A percentile compares a stretch with the other conserved stretches of the same genome.
Conservation (phyloP, 1,284 basidiomycete species). For the Ustilago vetiveriae region DNA sequence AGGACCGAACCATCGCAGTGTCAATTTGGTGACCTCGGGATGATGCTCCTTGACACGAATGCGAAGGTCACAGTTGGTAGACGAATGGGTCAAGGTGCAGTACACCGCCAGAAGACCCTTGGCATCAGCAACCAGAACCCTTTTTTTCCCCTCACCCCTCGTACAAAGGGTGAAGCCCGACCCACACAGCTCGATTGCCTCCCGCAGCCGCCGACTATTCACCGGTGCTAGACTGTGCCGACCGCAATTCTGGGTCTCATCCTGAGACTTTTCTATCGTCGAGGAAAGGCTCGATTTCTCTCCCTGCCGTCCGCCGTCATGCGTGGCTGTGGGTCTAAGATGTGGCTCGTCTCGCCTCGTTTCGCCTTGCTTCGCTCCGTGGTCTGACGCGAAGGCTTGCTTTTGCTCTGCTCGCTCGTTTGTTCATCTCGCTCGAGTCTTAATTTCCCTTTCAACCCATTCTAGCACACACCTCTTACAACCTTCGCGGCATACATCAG, state of each 20-base stretch:
- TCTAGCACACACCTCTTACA: neutral
- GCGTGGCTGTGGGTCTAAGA: conserved; percentile 23
- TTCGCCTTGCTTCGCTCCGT: neutral
- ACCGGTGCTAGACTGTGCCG: conserved; percentile 5
- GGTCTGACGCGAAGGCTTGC: too few relatives aligned
- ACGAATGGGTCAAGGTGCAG: too few relatives aligned
- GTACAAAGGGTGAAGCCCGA: too few relatives aligned
- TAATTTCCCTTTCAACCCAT: neutral
- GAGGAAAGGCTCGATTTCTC: conserved; percentile 20
- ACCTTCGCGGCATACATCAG: too few relatives aligned
- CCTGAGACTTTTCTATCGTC: conserved; percentile 15
- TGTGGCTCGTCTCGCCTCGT: too few relatives aligned
- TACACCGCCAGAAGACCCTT: neutral
- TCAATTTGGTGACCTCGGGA: too few relatives aligned
- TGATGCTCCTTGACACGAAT: too few relatives aligned
- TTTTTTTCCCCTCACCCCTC: neutral
- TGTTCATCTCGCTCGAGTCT: too few relatives aligned
- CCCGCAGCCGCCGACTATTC: neutral
- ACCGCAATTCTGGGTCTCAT: conserved; percentile 9
- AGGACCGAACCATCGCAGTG: too few relatives aligned
- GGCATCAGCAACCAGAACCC: neutral
- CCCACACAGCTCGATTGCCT: conserved; percentile 10
- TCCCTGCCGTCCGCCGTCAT: neutral
- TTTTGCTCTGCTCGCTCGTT: neutral
- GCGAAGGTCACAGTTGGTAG: too few relatives aligned